Conservation (phyloP, 768 basidiomycete species). For the Imleria badia region DNA sequence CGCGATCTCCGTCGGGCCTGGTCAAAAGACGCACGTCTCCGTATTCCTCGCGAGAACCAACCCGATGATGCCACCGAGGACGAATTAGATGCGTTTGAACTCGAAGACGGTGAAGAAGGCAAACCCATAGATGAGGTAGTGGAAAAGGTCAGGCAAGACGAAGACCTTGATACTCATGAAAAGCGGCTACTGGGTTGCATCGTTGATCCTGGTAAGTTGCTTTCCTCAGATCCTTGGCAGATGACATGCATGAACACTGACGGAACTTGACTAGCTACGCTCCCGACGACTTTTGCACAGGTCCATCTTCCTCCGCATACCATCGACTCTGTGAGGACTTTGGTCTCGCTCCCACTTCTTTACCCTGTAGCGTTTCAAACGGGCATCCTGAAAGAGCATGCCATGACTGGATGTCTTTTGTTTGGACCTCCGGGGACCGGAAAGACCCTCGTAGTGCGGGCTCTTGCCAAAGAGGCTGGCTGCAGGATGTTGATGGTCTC, state of each 20-base stretch:
- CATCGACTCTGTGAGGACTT: conserved; percentile 87
- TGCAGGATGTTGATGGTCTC: conserved; percentile 90
- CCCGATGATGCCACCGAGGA: conserved; percentile 36
- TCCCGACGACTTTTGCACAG: conserved; percentile 82
- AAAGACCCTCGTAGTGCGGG: conserved; percentile 86
- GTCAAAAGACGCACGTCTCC: conserved; percentile 50
- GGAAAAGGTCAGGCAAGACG: conserved; percentile 72
- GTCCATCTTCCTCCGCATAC: conserved; percentile 88
- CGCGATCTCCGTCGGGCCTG: conserved; percentile 57
- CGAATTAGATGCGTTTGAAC: conserved; percentile 28
- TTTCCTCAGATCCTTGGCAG: neutral
- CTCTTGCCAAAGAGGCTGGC: conserved; percentile 90
- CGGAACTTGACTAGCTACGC: conserved; percentile 45
- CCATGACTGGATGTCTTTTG: conserved; percentile 87
- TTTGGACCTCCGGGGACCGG: conserved; percentile 95
- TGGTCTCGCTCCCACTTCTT: conserved; percentile 86
- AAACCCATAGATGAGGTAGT: conserved; percentile 62
- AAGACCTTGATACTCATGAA: conserved; percentile 79
- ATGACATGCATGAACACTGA: conserved; percentile 3
- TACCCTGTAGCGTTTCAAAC: conserved; percentile 85
- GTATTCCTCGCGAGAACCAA: conserved; percentile 35
- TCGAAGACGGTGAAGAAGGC: conserved; percentile 32
- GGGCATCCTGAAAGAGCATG: conserved; percentile 88
- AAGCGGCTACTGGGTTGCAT: conserved; percentile 80
- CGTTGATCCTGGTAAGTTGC: conserved; percentile 67